phyloP scores from a whole-genome alignment of 495 filamentous ascomycete species.

The Daldinia childiae region DNA sequence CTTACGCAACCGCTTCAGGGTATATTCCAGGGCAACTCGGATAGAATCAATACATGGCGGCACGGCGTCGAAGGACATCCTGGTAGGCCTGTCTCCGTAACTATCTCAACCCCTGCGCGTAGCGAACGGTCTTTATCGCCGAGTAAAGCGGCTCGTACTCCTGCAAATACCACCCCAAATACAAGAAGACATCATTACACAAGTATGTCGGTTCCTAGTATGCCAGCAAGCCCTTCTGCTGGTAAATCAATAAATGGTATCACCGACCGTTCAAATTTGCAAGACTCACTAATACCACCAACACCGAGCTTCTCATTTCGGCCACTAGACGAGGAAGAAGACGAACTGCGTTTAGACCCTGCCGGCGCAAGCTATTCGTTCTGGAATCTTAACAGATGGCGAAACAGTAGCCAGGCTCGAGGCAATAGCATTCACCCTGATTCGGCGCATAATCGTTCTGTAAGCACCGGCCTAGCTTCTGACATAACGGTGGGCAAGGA shows the following conservation, averaged over 20 bases:
- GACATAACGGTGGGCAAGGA: slow-evolving; percentile 13
- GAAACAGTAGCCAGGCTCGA: slow-evolving; percentile 48
- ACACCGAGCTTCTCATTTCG: slow-evolving; percentile 54
- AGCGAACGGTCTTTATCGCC: slow-evolving; percentile 63
- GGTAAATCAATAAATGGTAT: slow-evolving; percentile 28
- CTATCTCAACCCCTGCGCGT: slow-evolving; percentile 48
- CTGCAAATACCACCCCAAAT: slow-evolving; percentile 54
- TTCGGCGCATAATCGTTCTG: slow-evolving; percentile 23
- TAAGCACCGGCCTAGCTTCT: slow-evolving; percentile 18
- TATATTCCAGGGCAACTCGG: slow-evolving; percentile 68
- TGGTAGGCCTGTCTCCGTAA: slow-evolving; percentile 46
- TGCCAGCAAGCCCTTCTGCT: slow-evolving; percentile 29
- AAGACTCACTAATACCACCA: slow-evolving; percentile 41
- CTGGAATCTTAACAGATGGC: slow-evolving; percentile 59
- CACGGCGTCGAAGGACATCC: slow-evolving; percentile 69
- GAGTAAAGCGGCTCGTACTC: slow-evolving; percentile 51
- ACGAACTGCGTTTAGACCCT: slow-evolving; percentile 42
- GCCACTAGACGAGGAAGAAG: slow-evolving; percentile 43
- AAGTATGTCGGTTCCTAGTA: slow-evolving; percentile 33
- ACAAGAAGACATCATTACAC: slow-evolving; percentile 54
- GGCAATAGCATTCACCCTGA: slow-evolving; percentile 18
- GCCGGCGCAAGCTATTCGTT: slow-evolving; percentile 49
- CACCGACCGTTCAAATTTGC: slow-evolving; percentile 24
- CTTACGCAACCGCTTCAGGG: slow-evolving; percentile 50
- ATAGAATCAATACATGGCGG: slow-evolving; percentile 92